These are phyloP conservation scores for Apiospora arundinis DNA, from an alignment of 2,329 filamentous ascomycete species.

Conservation along the genomic window DNA sequence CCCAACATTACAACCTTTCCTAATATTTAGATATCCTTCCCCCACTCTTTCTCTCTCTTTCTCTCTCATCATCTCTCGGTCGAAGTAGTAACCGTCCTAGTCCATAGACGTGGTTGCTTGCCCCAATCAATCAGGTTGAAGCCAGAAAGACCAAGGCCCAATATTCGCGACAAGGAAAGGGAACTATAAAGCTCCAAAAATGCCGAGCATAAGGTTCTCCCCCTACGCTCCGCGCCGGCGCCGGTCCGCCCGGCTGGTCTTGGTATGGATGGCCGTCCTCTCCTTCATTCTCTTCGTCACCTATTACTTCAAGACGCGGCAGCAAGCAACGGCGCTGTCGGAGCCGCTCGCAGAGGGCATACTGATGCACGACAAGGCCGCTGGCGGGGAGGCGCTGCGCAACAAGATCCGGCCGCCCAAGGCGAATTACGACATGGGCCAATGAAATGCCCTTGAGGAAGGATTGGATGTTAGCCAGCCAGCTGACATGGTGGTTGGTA, in stretches of 20 bases:
- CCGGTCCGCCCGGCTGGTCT: constrained; percentile 35
- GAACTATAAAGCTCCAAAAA: neutral
- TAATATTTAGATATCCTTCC: too few relatives aligned
- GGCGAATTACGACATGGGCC: neutral
- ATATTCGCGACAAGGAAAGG: neutral
- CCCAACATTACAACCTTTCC: too few relatives aligned
- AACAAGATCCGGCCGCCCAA: constrained; percentile 13
- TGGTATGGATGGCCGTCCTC: constrained; percentile 37
- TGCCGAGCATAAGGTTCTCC: constrained; percentile 28
- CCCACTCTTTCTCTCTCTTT: too few relatives aligned
- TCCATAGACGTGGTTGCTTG: too few relatives aligned
- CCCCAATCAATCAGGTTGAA: neutral
- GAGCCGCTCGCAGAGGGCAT: neutral
- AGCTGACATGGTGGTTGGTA: neutral
- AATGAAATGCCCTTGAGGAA: neutral
- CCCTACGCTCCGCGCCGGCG: constrained; percentile 39
- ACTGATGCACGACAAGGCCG: neutral
- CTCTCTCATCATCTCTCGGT: too few relatives aligned
- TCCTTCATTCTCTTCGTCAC: constrained; percentile 33
- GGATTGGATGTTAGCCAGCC: neutral
- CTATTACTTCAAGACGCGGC: constrained; percentile 36
- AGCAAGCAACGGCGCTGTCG: constrained; percentile 15
- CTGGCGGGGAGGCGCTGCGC: neutral
- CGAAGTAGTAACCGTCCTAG: too few relatives aligned
- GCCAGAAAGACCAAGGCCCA: neutral